phyloP scores from a whole-genome alignment of 345 rosid genomes.

The Fremontodendron californicum region DNA sequence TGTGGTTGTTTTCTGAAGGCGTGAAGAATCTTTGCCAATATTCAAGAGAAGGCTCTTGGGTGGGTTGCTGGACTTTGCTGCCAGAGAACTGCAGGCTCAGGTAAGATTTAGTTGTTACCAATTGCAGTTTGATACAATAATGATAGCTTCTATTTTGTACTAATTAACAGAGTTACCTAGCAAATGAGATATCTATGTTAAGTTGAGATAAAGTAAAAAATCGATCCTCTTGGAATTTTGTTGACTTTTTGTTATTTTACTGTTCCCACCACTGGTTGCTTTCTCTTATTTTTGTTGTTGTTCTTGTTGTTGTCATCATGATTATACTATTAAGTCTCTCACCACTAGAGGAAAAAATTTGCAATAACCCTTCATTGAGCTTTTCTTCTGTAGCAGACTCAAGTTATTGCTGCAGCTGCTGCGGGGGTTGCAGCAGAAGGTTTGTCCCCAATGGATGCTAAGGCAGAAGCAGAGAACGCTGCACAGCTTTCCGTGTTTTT shows the following conservation, averaged over 20 bases:
- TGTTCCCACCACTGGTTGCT: background rate
- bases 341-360: constrained; percentile 11
- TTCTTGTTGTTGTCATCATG: background rate
- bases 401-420: constrained; percentile 99
- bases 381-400: constrained; percentile 68
- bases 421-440: constrained; percentile 76
- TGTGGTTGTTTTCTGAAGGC: constrained; percentile 50
- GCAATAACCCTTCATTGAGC: constrained; percentile 20
- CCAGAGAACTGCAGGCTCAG: constrained; percentile 98
- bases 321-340: background rate
- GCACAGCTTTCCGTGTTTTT: constrained; percentile 98
- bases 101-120: constrained; percentile 29
- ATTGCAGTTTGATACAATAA: background rate
- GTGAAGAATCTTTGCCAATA: constrained; percentile 92
- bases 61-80: constrained; percentile 92
- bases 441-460: constrained; percentile 79
- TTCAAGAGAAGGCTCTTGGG: constrained; percentile 95
- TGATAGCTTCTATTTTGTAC: background rate
- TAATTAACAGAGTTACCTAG: background rate
- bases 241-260: background rate
- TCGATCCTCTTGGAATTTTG: background rate
- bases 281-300: background rate
- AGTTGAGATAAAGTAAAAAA: background rate
- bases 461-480: constrained; percentile 85
- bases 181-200: background rate